Conservation (phyloP, 805 yeast species). For the Wickerhamiella allomyrinae region DNA sequence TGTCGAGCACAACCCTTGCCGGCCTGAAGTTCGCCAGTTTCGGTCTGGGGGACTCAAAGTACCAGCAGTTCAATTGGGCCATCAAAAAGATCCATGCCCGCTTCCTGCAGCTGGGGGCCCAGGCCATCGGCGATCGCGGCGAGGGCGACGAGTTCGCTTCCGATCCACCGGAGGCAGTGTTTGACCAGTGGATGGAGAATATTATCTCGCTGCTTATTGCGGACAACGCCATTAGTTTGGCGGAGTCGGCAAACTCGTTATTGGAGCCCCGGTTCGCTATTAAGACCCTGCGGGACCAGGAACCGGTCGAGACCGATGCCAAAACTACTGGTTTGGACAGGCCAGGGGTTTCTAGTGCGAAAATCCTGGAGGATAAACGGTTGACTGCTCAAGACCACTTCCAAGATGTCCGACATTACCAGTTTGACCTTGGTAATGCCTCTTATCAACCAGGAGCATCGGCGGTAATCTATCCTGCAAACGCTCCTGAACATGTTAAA, state of each 20-base stretch:
- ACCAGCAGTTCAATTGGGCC: slow-evolving; percentile 82
- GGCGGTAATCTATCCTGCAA: slow-evolving; percentile 58
- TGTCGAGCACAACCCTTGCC: slow-evolving; percentile 46
- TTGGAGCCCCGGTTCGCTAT: slow-evolving; percentile 27
- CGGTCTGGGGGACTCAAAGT: slow-evolving; percentile 90
- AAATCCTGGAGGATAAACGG: slow-evolving; percentile 37
- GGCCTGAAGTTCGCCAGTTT: slow-evolving; percentile 56
- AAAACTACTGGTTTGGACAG: neutral
- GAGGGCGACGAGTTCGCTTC: slow-evolving; percentile 82
- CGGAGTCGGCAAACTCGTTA: slow-evolving; percentile 24
- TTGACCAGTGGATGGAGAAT: slow-evolving; percentile 53
- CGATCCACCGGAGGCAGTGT: slow-evolving; percentile 58
- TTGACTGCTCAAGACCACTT: slow-evolving; percentile 63
- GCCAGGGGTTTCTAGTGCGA: slow-evolving; percentile 26
- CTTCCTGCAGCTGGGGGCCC: slow-evolving; percentile 67
- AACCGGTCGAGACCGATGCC: neutral
- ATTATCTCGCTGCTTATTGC: slow-evolving; percentile 27
- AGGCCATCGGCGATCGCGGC: slow-evolving; percentile 53
- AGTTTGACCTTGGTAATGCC: slow-evolving; percentile 26
- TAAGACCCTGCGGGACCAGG: neutral
- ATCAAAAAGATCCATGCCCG: slow-evolving; percentile 68
- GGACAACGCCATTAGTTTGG: slow-evolving; percentile 19
- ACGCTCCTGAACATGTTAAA: slow-evolving; percentile 50
- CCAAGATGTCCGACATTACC: slow-evolving; percentile 72
- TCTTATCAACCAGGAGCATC: slow-evolving; percentile 69